Evolutionary conservation across 108 stramenopile genomes (phyloP).

Genomic region (Cyclostephanos tholiformis): DNA sequence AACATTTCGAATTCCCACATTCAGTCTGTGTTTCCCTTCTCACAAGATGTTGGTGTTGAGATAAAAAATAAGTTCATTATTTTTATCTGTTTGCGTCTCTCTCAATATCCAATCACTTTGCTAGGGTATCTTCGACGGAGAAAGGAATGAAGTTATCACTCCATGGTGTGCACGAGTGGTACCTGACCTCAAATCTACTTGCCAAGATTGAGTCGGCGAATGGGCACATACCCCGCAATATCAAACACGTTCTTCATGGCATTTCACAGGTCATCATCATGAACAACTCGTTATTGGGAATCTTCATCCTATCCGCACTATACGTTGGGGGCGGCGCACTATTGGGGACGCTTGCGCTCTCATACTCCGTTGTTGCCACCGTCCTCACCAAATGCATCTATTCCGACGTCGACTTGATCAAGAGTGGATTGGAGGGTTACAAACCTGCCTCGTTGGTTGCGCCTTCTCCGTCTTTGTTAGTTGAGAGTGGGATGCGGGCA

Average conservation of each 20-base stretch:
- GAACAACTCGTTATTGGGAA: neutral
- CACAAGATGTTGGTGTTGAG: too few species aligned
- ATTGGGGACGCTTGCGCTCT: neutral
- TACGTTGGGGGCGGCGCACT: conserved; percentile 2
- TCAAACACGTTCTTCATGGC: neutral
- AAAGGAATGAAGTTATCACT: too few species aligned
- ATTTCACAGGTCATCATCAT: neutral
- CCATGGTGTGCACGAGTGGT: too few species aligned
- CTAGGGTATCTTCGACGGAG: too few species aligned
- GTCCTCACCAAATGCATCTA: neutral
- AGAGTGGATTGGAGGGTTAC: neutral
- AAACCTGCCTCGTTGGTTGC: conserved; percentile 1
- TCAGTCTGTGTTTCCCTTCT: too few species aligned
- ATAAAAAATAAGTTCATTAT: too few species aligned
- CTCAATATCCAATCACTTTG: too few species aligned
- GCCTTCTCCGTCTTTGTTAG: neutral
- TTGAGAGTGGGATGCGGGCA: neutral
- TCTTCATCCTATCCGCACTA: neutral
- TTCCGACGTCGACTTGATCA: neutral
- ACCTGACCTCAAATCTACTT: too few species aligned
- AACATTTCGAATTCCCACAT: too few species aligned
- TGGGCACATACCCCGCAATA: neutral
- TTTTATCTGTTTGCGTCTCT: too few species aligned
- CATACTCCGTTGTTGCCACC: neutral
- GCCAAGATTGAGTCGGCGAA: neutral